Base-by-base conservation (phyloP, 371 early-diverging fungal species). In the Saksenaea oblongispora region DNA sequence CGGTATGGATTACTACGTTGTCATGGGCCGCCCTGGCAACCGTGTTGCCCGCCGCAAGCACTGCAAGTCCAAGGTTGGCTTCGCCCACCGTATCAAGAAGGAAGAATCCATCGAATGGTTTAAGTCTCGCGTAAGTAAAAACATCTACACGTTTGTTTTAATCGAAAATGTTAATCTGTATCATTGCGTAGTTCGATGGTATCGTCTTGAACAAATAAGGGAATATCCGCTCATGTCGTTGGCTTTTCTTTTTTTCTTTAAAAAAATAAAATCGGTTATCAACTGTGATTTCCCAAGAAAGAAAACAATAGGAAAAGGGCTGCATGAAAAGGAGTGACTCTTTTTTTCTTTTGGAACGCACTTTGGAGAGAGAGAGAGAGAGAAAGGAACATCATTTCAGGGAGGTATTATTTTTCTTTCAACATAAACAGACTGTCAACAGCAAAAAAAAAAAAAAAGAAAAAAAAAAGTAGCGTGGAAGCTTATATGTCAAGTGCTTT, bases 1-100 rank as follows among this genome's bases (percentile, higher is more conserved):
- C 84, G 96, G 96, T 75, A 94, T 98, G 96, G 97, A 98, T 85
- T 98, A 96, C 85, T 95, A 91, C 87, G 94, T 98, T 73, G 96
- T 97, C 84, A 92, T 99, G 91, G 94, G 95, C 65, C 96, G 98
- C 80, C 96, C 98, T 59, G 99, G 99, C 73, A 85, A 84, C 89
- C 93, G 99, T 74, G 95, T 99, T 70, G 80, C 97, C 69, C 93
- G 97, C 72, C 94, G 99, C 82, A 98, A 95, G 93, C 93, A 91
- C 80, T 85, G 89, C 79, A 83, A 79, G 71, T 80, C 89, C 83
- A 88, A 89, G 66, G 89, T 99, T 67, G 99, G 99, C 72, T 78
- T 84, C 76, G 88, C 84, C 65, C 99, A 99, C 92, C 87, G 90
- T 73, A 94, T 99, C 78, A 88, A 80, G 85, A 97, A 69, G 85